Base-by-base conservation (phyloP, 1,284 basidiomycete genomes). In the Coriolopsis trogii region DNA sequence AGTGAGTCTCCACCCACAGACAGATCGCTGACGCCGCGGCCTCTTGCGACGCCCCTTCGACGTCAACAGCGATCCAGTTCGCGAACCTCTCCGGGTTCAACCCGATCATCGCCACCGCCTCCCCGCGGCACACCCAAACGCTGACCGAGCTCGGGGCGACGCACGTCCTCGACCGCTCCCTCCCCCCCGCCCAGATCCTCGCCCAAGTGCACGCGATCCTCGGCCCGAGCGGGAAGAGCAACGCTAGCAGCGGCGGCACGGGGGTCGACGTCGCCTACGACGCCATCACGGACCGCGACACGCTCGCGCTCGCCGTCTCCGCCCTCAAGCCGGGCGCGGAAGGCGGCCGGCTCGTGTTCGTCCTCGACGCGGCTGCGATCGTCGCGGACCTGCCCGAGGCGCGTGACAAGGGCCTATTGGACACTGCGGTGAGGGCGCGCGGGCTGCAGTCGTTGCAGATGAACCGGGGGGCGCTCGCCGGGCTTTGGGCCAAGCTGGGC, bases 91-190 rank as follows among this genome's bases (percentile, higher is more conserved):
- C 77, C 0, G 78, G 79, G 0, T 79, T 80, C 63, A 71, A 67
- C 4, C 72, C 71, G 5, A 77, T 80, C 52, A 72, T 81, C 51
- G 67, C 74, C 2, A 79, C 78, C 4, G 69, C 77, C 4, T 80
- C 78, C 5, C 53, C 67, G 6, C 70, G 71, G 49, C 73, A 82
- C 56, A 67, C 68, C 1, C 67, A 78, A 7, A 78, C 79, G 38
- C 41, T 56, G 69, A 68, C 65, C 47, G 52, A 60, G 0, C 60
- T 58, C 25, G 61, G 62, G 1, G 56, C 64, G 56, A 57, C 50
- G 13, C 61, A 65, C 30, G 48, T 62, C 16, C 21, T 61, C 62
- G 62, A 63, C 49, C 54, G 63, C 23, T 46, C 42, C 15, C 50
- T 60, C 2, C 29, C 52, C 6, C 18, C 41, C 9, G 37, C 31